Percentiles rank a stretch among this genome's conserved stretches.
Evolutionary conservation across 75 land plant species (phyloP).

Genomic region (Picea sitchensis): DNA sequence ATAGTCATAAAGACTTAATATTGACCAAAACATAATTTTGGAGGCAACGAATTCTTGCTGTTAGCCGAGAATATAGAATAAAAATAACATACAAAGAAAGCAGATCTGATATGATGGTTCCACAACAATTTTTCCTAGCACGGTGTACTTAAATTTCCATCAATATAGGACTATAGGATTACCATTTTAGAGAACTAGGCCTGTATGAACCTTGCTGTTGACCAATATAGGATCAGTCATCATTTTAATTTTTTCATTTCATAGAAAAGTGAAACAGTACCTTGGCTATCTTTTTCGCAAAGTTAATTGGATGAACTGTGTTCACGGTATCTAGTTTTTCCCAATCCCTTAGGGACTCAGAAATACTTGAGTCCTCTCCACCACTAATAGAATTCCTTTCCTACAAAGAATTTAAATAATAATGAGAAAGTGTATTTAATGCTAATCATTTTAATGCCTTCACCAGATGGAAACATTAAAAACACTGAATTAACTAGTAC

Average conservation of each 20-base stretch:
- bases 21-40: neutral
- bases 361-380: slow-evolving; percentile 21
- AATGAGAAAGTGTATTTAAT: neutral
- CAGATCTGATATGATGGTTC: neutral
- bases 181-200: neutral
- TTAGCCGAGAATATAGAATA: neutral
- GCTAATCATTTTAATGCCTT: neutral
- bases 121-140: neutral
- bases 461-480: neutral
- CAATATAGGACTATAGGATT: neutral
- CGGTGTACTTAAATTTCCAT: neutral
- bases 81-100: neutral
- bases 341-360: slow-evolving; percentile 44
- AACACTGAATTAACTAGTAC: neutral
- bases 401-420: neutral
- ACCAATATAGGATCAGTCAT: neutral
- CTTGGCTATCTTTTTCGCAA: slow-evolving; percentile 74
- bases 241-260: neutral
- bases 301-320: slow-evolving; percentile 69
- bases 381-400: neutral
- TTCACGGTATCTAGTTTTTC: slow-evolving; percentile 52
- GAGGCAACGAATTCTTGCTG: neutral
- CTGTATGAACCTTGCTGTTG: neutral
- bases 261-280: slow-evolving; percentile 22
- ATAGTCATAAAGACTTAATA: neutral